Evolutionary conservation across 129 eudicot species (phyloP), one percentile per base, ranked within the genome.

Genomic region (Mikania micrantha): DNA sequence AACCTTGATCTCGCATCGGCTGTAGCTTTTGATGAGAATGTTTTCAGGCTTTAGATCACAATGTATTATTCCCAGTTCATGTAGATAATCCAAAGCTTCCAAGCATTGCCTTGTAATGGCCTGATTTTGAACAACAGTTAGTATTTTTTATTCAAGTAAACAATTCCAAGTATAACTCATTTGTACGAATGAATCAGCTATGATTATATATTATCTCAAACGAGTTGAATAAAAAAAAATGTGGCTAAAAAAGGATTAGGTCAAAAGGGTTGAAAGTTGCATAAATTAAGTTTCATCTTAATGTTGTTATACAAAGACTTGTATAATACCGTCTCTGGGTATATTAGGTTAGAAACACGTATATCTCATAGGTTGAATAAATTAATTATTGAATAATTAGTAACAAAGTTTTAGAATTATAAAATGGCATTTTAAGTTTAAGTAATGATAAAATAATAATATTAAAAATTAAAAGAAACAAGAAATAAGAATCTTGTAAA

Each of bases 41-140:
- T 94, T 94, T 69, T 94, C 99, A 22, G 99, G 99, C 74, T 94
- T 94, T 42, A 94, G 74, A 84, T 94, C 99, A 76, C 99, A 94
- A 66, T 94, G 99, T 54, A 94, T 83, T 34, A 94, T 83, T 68
- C 99, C 99, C 73, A 94, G 45, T 47, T 68, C 74, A 67, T 94
- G 95, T 77, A 94, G 78, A 61, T 71, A 94, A 15, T 70, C 84
- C 67, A 94, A 50, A 17, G 99, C 99, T 87, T 90, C 97, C 86
- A 94, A 75, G 85, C 90, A 80, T 64, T 90, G 99, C 63, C 84
- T 84, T 32, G 87, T 85, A 63, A 94, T 94, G 38, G 62, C 72
- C 99, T 94, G 88, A 21, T 20, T 70, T 62, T 28, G 21, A 24
- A 44, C 16, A 32, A 27, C 62, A 12, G 20, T 29, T 60, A 57